Base-by-base conservation (phyloP, 225 moss, liverwort and hornwort genomes). In the Thuidium tamariscinum region DNA sequence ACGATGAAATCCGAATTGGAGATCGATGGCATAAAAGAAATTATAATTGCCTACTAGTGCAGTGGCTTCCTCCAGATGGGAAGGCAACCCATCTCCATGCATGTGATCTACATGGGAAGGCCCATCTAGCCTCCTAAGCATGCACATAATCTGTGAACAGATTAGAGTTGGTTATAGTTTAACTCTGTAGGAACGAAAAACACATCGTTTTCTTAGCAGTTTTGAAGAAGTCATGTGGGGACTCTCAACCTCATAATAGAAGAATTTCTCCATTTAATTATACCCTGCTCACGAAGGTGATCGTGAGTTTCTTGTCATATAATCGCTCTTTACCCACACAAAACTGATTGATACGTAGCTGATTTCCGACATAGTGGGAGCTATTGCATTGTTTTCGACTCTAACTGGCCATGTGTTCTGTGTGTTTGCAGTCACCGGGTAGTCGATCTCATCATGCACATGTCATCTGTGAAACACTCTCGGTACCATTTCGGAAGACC, bases 391-490 rank as follows among this genome's bases (percentile, higher is more conserved):
- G 37, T 29, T 54, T 75, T 23, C 76, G 76, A 84, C 65, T 49
- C 41, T 17, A 39, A 22, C 8, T n/a, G n/a, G n/a, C 16, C 65
- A 42, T 56, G 55, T 44, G 26, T 26, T 54, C 7, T 41, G 4
- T 54, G 74, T 79, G 60, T 41, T 57, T 86, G 85, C 89, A 91
- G 91, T 52, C 91, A 91, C 46, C 85, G 94, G 29, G 87, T 94
- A 64, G 86, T 92, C 82, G 94, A 94, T 89, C 84, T 94, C 74
- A 92, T 94, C 83, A 78, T 82, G 87, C 91, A 94, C 81, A 94
- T 94, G 91, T 83, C 94, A 18, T 92, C 92, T 13, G 89, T 92
- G 77, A 88, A 87, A 75, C 90, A 91, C 68, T 88, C 88, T 34
- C 85, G 87, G 80, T 93, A 86, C 80, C 89, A 88, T 91, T 91